phyloP scores from a whole-genome alignment of 768 basidiomycete genomes.

The Imleria badia region DNA sequence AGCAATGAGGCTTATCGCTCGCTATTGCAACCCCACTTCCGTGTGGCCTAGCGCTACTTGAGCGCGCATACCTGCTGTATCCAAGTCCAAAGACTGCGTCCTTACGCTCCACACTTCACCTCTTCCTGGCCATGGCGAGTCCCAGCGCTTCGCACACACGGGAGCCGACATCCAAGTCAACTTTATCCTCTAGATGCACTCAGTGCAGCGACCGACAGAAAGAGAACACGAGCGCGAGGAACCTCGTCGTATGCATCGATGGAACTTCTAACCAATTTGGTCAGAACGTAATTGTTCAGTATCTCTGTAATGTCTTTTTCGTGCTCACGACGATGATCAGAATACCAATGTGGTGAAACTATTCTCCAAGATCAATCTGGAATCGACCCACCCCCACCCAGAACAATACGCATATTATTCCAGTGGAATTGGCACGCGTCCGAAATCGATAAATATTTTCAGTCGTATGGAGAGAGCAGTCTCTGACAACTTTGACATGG shows the following conservation, averaged over 20 bases:
- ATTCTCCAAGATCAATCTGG: constrained; percentile 28
- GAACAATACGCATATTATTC: constrained; percentile 37
- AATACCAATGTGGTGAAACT: constrained; percentile 41
- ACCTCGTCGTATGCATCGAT: constrained; percentile 23
- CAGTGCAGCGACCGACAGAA: constrained; percentile 10
- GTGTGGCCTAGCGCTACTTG: constrained; percentile 1
- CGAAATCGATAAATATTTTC: constrained; percentile 27
- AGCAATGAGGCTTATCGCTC: no score
- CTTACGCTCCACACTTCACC: not conserved
- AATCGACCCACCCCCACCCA: constrained; percentile 11
- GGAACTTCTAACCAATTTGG: constrained; percentile 23
- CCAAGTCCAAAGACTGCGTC: not conserved
- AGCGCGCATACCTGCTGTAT: not conserved
- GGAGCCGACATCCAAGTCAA: not conserved
- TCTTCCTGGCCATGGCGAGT: not conserved
- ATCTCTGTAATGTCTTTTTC: not conserved
- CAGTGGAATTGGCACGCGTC: constrained; percentile 40
- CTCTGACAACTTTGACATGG: constrained; percentile 13
- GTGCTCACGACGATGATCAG: constrained; percentile 21
- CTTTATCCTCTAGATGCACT: not conserved
- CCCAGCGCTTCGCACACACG: not conserved
- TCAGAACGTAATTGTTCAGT: constrained; percentile 5
- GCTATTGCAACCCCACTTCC: not conserved
- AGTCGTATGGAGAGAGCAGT: constrained; percentile 15
- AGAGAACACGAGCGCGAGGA: constrained; percentile 34